Base-by-base conservation (phyloP, 2,329 filamentous ascomycete genomes). In the Westerdykella aurantiaca region DNA sequence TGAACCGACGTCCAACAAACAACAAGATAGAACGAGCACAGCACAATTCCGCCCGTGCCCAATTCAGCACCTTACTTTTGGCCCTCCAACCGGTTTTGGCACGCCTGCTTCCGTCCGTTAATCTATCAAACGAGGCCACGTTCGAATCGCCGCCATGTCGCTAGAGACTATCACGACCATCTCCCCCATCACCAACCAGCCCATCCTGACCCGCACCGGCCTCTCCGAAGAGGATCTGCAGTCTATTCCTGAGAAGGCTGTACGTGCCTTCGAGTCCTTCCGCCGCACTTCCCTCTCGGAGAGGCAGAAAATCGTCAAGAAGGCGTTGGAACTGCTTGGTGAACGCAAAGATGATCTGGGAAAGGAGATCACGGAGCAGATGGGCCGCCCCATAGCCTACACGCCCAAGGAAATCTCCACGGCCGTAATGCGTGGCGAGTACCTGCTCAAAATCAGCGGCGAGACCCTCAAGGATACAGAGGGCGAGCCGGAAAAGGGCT, bases 351-450 rank as follows among this genome's bases (percentile, higher is more conserved):
- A 93, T 81, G 85, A 82, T 49, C 75, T 97, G 29, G 89, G 85
- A 5, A 78, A 81, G 54, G 90, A 96, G 66, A 72, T 97, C 47
- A 96, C 90, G 0, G 83, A 88, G 64, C 90, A 97, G 72, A 97
- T 97, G 90, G 91, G 91, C 34, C 79, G 91, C 16, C 91, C 91
- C 29, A 95, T 96, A 58, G 79, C 85, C 31, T 96, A 91, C 67
- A 86, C 87, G 0, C 82, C 78, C 38, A 88, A 82, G 55, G 91
- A 97, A 72, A 78, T 97, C 53, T 72, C 80, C 23, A 97, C 91
- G 13, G 90, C 90, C 6, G 79, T 94, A 52, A 87, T 86, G 71
- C 81, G 91, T 51, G 86, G 83, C 52, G 82, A 95, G 61, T 95
- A 95, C 63, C 73, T 97, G 45, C 76, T 94, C 57, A 88, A 87